Conservation (phyloP, 169 alveolate species). For the Plasmodium sp. region DNA sequence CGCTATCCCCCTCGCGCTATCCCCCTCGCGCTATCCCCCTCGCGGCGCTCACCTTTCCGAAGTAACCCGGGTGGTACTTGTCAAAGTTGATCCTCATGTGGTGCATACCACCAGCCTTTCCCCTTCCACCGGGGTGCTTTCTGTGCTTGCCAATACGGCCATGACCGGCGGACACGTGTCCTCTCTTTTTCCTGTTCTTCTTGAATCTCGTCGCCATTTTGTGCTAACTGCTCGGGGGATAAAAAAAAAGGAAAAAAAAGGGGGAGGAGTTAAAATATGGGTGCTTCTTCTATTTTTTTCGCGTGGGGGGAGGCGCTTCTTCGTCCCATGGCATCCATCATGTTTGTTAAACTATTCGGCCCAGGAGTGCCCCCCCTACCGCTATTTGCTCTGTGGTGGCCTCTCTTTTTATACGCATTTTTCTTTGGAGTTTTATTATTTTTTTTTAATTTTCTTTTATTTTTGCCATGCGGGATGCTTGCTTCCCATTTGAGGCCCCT, state of each 20-base stretch:
- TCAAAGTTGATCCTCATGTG: conserved; percentile 97
- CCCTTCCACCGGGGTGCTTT: conserved; percentile 99
- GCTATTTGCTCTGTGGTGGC: neutral
- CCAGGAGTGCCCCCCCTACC: neutral
- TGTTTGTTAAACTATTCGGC: neutral
- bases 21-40: neutral
- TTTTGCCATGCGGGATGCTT: neutral
- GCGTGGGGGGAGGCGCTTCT: neutral
- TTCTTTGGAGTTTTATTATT: neutral
- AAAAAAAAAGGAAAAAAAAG: neutral
- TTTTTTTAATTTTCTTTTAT: neutral
- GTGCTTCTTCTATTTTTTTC: neutral
- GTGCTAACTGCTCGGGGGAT: neutral
- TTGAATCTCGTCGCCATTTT: conserved; percentile 93
- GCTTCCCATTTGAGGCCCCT: neutral
- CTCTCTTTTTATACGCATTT: neutral
- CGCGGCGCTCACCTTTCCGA: conserved; percentile 92
- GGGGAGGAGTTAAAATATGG: neutral
- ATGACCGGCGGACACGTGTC: conserved; percentile 99
- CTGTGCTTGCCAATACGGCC: conserved; percentile 99
- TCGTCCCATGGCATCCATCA: neutral
- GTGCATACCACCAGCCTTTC: conserved; percentile 98
- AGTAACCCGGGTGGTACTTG: conserved; percentile 99
- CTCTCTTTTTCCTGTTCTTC: conserved; percentile 98
- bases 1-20: neutral